Conservation (phyloP, 371 early-diverging fungal genomes). For the Batkoa obscura region DNA sequence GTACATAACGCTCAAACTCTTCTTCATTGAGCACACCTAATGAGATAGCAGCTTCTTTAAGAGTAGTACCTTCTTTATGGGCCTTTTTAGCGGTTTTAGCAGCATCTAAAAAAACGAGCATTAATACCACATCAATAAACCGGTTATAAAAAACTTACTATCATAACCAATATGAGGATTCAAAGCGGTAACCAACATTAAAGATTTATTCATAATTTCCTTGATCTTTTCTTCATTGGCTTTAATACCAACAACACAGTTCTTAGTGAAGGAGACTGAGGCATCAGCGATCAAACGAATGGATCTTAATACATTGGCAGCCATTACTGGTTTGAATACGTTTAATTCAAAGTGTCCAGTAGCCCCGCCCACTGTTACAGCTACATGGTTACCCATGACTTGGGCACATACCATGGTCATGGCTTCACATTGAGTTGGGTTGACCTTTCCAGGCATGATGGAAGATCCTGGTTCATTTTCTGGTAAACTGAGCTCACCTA, state of each 20-base stretch:
- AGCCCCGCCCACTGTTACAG: conserved; percentile 72
- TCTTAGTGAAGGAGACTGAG: conserved; percentile 61
- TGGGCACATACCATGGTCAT: conserved; percentile 97
- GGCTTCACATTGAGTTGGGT: conserved; percentile 95
- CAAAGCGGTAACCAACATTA: conserved; percentile 82
- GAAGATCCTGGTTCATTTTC: conserved; percentile 96
- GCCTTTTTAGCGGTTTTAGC: conserved; percentile 90
- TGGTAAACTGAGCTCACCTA: conserved; percentile 81
- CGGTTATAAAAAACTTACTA: conserved; percentile 9
- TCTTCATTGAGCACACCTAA: conserved; percentile 60
- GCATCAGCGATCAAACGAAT: conserved; percentile 70
- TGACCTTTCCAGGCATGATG: conserved; percentile 96
- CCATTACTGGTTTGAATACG: conserved; percentile 94
- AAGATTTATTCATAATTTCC: conserved; percentile 58
- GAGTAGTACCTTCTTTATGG: conserved; percentile 49
- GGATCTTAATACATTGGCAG: conserved; percentile 82
- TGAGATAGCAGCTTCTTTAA: conserved; percentile 70
- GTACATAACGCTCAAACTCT: conserved; percentile 80
- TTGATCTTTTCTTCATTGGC: conserved; percentile 76
- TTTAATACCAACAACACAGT: conserved; percentile 81
- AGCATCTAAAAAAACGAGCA: conserved; percentile 26
- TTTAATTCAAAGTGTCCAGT: conserved; percentile 95
- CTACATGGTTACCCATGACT: conserved; percentile 88
- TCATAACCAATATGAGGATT: conserved; percentile 76
- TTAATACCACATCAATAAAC: neutral